Base-by-base conservation (phyloP, 805 yeast species). In the Barnettozyma californica region DNA sequence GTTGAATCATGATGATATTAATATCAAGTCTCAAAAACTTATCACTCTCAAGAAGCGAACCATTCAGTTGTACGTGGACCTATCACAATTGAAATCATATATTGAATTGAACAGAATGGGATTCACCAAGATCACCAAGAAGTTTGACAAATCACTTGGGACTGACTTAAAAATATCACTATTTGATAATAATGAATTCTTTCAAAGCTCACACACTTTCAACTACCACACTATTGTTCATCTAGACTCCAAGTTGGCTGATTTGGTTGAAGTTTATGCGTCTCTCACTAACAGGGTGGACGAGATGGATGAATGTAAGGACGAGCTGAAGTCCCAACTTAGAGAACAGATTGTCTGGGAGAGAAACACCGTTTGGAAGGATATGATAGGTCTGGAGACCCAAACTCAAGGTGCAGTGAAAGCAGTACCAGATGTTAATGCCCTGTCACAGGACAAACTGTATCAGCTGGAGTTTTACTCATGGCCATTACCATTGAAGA, bases 321-420 rank as follows among this genome's bases (percentile, higher is more conserved):
- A 73, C 4, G 86, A 81, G 58, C 67, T 83, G 52, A 78, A 80
- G 48, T 74, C 82, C 2, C 80, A 75, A 52, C 68, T 92, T 53
- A 77, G 96, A 51, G 97, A 92, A 59, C 95, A 90, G 63, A 87
- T 91, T 42, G 96, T 91, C 18, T 92, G 96, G 95, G 97, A 91
- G 68, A 78, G 98, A 67, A 87, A 87, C 62, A 91, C 96, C 0
- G 96, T 90, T 18, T 91, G 98, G 98, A 82, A 94, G 59, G 97
- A 91, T 63, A 83, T 92, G 84, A 78, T 91, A 54, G 92, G 94
- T 7, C 68, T 91, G 59, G 95, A 88, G 61, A 73, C 92, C 49
- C 83, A 87, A 53, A 72, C 86, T 2, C 65, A 64, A 46, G 61
- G 58, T 14, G 56, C 57, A 27, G 68, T 68, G 33, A 67, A 70